Base-by-base conservation (phyloP, 495 filamentous ascomycete genomes). In the Podospora pseudocomata region DNA sequence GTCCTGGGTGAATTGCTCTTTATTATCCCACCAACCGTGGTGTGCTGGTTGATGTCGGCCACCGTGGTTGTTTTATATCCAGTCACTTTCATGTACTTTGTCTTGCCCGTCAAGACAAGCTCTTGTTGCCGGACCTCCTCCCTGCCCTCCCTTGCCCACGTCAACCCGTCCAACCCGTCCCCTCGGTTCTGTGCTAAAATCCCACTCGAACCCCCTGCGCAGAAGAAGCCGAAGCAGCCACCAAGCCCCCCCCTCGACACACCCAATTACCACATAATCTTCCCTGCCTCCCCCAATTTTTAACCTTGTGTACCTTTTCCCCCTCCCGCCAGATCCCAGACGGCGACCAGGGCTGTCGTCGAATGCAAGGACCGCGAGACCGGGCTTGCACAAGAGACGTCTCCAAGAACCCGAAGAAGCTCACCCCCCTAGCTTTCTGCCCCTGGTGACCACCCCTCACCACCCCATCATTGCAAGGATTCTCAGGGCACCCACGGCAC, bases 141-240 rank as follows among this genome's bases (percentile, higher is more conserved):
- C 64, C 39, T 59, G 66, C 0, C 65, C 44, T 65, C 70, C 73
- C 73, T 72, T 72, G 71, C 30, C 69, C 73, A 75, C 65, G 57
- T 72, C 69, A 20, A 11, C 39, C 23, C 23, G 55, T 58, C 55
- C 55, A 58, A 70, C 68, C 73, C 70, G 65, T 66, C 61, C 66
- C 70, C 67, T 71, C 68, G 75, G 75, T 73, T 77, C 75, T 63
- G 70, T 60, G 32, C 65, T 66, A 70, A 75, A 26, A 69, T 73
- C 71, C 71, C 64, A 70, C 70, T 71, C 64, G 68, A 28, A 30
- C 32, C 20, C 28, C 60, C 66, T 65, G 68, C 65, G 68, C 65
- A 70, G 67, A 73, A 44, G 30, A 28, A 58, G 55, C 55, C 55
- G 68, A 66, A 68, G 74, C 74, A 76, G 74, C 74, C 74, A 76